Evolutionary conservation across 2,329 filamentous ascomycete species (phyloP).

Genomic region (Cryphonectria radicalis): DNA sequence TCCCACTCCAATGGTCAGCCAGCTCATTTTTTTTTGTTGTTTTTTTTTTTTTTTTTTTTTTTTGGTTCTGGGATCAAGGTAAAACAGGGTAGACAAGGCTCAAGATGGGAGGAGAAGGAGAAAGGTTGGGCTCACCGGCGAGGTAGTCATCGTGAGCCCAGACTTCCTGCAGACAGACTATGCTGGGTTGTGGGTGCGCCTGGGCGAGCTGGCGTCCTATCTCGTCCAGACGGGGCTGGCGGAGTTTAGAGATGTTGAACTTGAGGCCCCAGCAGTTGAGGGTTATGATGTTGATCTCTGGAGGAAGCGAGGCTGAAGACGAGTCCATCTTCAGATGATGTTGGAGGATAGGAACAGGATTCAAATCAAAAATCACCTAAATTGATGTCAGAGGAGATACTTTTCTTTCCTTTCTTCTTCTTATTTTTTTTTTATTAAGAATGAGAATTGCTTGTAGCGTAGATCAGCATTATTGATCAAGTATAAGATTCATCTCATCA

Average conservation of each 20-base stretch:
- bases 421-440: not conserved
- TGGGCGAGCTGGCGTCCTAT: constrained; percentile 81
- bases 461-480: not conserved
- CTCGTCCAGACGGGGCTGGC: constrained; percentile 76
- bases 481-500: not conserved
- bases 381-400: not conserved
- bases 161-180: constrained; percentile 94
- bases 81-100: too few relatives aligned
- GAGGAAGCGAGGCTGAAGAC: constrained; percentile 43
- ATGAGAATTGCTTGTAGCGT: not conserved
- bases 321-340: constrained; percentile 33
- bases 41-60: too few relatives aligned
- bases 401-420: too few relatives aligned
- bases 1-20: too few relatives aligned
- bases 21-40: too few relatives aligned
- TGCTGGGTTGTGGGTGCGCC: constrained; percentile 71
- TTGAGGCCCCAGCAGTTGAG: constrained; percentile 98
- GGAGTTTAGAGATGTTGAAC: constrained; percentile 73
- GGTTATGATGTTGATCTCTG: constrained; percentile 77
- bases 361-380: not conserved
- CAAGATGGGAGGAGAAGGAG: constrained; percentile 48
- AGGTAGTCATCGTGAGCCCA: constrained; percentile 87
- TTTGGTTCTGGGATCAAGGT: too few relatives aligned
- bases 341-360: too few relatives aligned
- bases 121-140: constrained; percentile 54